phyloP scores from a whole-genome alignment of 2,329 filamentous ascomycete genomes.

The Graphilbum sp. region DNA sequence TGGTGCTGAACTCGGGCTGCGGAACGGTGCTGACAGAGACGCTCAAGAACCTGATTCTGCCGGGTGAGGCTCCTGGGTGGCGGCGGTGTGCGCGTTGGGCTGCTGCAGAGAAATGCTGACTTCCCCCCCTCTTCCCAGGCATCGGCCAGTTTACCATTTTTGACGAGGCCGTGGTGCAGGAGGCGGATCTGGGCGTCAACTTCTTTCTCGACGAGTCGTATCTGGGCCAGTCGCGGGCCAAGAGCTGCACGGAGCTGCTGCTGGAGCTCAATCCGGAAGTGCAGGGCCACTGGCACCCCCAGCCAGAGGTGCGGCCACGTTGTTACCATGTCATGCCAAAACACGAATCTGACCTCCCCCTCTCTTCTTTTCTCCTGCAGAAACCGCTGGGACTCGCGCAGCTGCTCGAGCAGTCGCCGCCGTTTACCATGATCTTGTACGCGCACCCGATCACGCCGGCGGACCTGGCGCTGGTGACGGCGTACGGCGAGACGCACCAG shows the following conservation, averaged over 20 bases:
- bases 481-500: conserved; percentile 34
- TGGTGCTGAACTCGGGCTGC: conserved; percentile 74
- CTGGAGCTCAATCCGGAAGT: conserved; percentile 90
- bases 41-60: conserved; percentile 92
- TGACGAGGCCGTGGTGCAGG: conserved; percentile 60
- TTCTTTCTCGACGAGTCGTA: conserved; percentile 81
- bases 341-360: conserved; percentile 7
- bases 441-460: conserved; percentile 30
- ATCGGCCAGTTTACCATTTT: conserved; percentile 86
- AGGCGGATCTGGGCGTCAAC: conserved; percentile 82
- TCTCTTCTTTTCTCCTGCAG: too few species aligned
- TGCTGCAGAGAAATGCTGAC: too few species aligned
- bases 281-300: conserved; percentile 51
- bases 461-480: conserved; percentile 26
- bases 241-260: conserved; percentile 60
- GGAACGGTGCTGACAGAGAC: conserved; percentile 81
- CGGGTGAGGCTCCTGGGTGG: conserved; percentile 43
- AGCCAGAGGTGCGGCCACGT: conserved; percentile 21
- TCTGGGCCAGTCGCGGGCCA: conserved; percentile 61
- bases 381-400: conserved; percentile 7
- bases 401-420: conserved; percentile 22
- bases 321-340: too few species aligned
- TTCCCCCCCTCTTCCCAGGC: too few species aligned
- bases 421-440: conserved; percentile 39
- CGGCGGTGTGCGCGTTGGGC: too few species aligned